Conservation (phyloP, 129 eudicot genomes). For the Logfia minima region DNA sequence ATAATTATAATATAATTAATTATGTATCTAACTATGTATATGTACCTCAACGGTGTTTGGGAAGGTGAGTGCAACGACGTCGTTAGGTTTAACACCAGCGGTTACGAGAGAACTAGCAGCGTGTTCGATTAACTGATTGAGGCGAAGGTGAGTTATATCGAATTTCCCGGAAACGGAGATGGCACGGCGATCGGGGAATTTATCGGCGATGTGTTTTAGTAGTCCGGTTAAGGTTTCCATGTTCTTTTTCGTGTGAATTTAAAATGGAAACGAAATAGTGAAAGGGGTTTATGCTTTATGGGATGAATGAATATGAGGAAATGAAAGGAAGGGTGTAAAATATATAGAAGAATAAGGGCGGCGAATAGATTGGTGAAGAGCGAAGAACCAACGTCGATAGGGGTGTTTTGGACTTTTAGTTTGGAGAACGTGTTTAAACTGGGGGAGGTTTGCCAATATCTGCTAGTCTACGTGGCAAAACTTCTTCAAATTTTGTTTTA, state of each 20-base stretch:
- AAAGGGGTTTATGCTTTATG: constrained; percentile 6
- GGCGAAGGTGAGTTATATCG: constrained; percentile 61
- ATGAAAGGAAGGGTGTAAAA: neutral
- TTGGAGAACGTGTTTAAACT: constrained; percentile 26
- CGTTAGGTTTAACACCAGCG: constrained; percentile 75
- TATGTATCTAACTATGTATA: too few relatives aligned
- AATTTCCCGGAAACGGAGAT: constrained; percentile 71
- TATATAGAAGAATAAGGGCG: constrained; percentile 27
- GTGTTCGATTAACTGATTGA: constrained; percentile 48
- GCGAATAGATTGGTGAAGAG: neutral
- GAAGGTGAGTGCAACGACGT: constrained; percentile 94
- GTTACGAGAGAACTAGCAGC: constrained; percentile 64
- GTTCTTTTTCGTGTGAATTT: neutral
- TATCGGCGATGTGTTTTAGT: constrained; percentile 50
- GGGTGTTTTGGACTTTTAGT: constrained; percentile 1
- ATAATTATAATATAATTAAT: too few relatives aligned
- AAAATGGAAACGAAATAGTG: neutral
- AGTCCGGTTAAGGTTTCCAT: constrained; percentile 76
- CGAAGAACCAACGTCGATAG: constrained; percentile 2
- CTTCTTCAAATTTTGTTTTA: neutral
- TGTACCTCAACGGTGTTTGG: constrained; percentile 91
- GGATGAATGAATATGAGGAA: neutral
- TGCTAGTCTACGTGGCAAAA: too few relatives aligned
- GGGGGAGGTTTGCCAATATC: too few relatives aligned
- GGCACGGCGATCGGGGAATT: constrained; percentile 72